phyloP scores from a whole-genome alignment of 78 protist species.

The Speleostelium caveatum region DNA sequence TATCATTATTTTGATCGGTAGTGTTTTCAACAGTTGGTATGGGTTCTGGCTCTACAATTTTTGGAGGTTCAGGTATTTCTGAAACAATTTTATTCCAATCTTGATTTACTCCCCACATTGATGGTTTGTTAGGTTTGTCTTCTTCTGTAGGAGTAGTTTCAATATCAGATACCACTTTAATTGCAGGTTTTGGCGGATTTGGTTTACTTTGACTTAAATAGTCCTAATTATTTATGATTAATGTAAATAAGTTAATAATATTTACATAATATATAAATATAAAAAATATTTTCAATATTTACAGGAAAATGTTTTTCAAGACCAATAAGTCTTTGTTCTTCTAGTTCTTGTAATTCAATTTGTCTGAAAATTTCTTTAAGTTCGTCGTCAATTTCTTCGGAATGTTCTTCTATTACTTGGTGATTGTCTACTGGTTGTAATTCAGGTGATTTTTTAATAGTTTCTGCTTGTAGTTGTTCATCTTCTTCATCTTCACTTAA shows the following conservation, averaged over 20 bases:
- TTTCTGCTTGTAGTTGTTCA: not conserved
- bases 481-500: not conserved
- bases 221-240: not conserved
- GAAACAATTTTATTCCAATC: slow-evolving; percentile 20
- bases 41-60: not conserved
- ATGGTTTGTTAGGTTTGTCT: not conserved
- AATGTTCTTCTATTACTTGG: not conserved
- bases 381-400: slow-evolving; percentile 56
- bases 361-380: slow-evolving; percentile 31
- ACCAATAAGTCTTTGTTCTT: slow-evolving; percentile 66
- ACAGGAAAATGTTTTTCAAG: slow-evolving; percentile 68
- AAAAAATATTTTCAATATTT: not conserved
- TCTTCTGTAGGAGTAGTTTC: not conserved
- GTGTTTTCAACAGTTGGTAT: not conserved
- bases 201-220: not conserved
- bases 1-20: not conserved
- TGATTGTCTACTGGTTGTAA: not conserved
- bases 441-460: not conserved
- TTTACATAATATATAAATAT: not conserved
- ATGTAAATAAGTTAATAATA: not conserved
- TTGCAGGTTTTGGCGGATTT: not conserved
- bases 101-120: slow-evolving; percentile 16
- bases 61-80: not conserved
- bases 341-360: slow-evolving; percentile 64
- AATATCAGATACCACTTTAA: not conserved